Percentiles rank a stretch among this genome's conserved stretches.
phyloP scores from a whole-genome alignment of 2,329 filamentous ascomycete species.

The Tolypocladium ophioglossoides region DNA sequence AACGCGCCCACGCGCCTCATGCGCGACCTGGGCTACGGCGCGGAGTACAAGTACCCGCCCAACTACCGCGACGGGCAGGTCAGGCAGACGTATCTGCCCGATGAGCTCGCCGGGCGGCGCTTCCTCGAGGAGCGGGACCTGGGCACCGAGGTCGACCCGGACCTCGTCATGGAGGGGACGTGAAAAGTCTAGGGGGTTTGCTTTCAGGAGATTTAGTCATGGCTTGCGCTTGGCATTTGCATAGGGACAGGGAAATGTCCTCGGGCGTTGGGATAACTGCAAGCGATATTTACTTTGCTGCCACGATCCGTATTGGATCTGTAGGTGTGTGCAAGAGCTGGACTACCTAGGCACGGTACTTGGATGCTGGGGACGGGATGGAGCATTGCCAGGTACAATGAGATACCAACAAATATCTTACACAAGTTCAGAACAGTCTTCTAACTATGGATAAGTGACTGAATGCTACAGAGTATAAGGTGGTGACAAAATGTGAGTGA shows the following conservation, averaged over 20 bases:
- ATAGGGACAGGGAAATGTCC: not conserved
- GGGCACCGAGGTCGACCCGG: slow-evolving; percentile 66
- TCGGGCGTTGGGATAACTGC: not conserved
- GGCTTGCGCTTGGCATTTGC: not conserved
- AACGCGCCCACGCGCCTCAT: slow-evolving; percentile 90
- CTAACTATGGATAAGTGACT: not conserved
- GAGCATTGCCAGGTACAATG: not conserved
- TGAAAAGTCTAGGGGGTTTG: not conserved
- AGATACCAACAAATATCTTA: not conserved
- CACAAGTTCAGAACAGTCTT: not conserved
- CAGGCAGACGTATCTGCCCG: slow-evolving; percentile 82
- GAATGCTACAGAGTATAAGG: not conserved
- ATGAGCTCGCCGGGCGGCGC: slow-evolving; percentile 53
- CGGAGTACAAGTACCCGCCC: slow-evolving; percentile 94
- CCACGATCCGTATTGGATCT: not conserved
- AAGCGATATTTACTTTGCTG: not conserved
- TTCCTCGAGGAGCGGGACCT: slow-evolving; percentile 78
- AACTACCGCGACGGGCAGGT: slow-evolving; percentile 77
- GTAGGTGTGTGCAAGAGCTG: not conserved
- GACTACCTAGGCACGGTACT: not conserved
- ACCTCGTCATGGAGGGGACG: slow-evolving; percentile 34
- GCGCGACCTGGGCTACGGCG: slow-evolving; percentile 85
- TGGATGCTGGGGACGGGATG: not conserved
- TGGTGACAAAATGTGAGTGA: not conserved
- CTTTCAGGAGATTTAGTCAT: not conserved